These are phyloP conservation scores for Saposhnikovia divaricata DNA, from an alignment of 129 eudicot genomes.

Conservation along the genomic window DNA sequence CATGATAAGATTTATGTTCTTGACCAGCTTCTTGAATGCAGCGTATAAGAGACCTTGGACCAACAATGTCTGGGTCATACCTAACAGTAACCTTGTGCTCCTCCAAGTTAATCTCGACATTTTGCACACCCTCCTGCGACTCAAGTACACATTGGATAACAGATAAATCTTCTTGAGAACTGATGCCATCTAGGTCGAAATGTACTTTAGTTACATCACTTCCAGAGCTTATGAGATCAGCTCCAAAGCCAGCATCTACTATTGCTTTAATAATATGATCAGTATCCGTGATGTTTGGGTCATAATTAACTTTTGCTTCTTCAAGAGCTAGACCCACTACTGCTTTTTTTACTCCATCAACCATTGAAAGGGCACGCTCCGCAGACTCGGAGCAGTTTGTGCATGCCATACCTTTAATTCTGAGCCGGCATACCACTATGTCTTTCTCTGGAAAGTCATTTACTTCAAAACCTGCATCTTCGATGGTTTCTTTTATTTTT, in stretches of 20 bases:
- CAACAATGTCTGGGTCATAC: constrained; percentile 63
- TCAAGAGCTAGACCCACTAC: constrained; percentile 91
- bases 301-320: constrained; percentile 90
- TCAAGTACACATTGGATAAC: constrained; percentile 45
- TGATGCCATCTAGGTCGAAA: constrained; percentile 62
- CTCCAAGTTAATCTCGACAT: constrained; percentile 48
- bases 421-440: constrained; percentile 68
- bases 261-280: constrained; percentile 56
- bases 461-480: constrained; percentile 76
- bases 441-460: constrained; percentile 62
- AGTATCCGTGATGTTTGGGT: constrained; percentile 52
- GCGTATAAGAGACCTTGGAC: constrained; percentile 78
- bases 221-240: constrained; percentile 69
- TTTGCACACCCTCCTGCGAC: constrained; percentile 55
- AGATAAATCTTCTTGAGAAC: constrained; percentile 38
- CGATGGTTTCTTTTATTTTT: constrained; percentile 68
- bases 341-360: constrained; percentile 84
- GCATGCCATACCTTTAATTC: constrained; percentile 92
- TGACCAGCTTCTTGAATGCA: constrained; percentile 46
- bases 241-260: constrained; percentile 92
- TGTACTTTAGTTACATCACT: constrained; percentile 66
- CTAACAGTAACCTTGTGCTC: constrained; percentile 41
- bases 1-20: constrained; percentile 43
- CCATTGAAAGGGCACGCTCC: constrained; percentile 63
- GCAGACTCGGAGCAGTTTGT: constrained; percentile 88